Evolutionary conservation across 306 rosid genomes (phyloP), one percentile per base, ranked within the genome.

Genomic region (Oemleria cerasiformis): DNA sequence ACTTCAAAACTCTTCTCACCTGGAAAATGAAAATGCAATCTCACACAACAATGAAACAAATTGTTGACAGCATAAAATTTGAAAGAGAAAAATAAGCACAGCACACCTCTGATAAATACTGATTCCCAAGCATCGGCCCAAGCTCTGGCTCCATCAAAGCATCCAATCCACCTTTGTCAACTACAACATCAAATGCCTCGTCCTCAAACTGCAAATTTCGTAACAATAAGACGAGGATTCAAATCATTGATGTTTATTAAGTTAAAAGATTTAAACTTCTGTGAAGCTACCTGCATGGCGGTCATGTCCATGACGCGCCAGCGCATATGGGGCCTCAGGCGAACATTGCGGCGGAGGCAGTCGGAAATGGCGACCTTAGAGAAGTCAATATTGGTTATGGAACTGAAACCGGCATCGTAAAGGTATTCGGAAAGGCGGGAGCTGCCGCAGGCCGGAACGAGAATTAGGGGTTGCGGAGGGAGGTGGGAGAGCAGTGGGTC

Each of bases 261-360:
- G 38, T 20, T 56, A 0, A 56, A 56, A 56, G 38, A 11, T 15
- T 23, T 21, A 20, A 56, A 55, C 10, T 56, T 23, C 6, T 10
- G 16, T 11, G 61, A 56, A 25, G 38, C 15, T 53, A 86, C 97
- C 95, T 89, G 95, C 97, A 94, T 87, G 72, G 39, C 67, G 36
- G 98, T 94, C 84, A 94, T 89, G 82, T 94, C 96, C 98, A 94
- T 94, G 64, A 94, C 80, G 60, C 98, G 97, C 98, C 98, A 94
- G 11, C 88, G 93, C 98, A 94, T 89, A 23, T 68, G 79, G 4
- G 98, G 96, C 9, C 98, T 88, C n/a, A 54, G 72, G 3, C 98
- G 92, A 16, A 87, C 87, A 64, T 94, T 91, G 66, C 96, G 94
- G 65, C 98, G 98, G 85, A 94, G 76, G 97, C 90, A 91, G 38